phyloP scores from a whole-genome alignment of 345 rosid genomes.

The Gossypium arboreum region DNA sequence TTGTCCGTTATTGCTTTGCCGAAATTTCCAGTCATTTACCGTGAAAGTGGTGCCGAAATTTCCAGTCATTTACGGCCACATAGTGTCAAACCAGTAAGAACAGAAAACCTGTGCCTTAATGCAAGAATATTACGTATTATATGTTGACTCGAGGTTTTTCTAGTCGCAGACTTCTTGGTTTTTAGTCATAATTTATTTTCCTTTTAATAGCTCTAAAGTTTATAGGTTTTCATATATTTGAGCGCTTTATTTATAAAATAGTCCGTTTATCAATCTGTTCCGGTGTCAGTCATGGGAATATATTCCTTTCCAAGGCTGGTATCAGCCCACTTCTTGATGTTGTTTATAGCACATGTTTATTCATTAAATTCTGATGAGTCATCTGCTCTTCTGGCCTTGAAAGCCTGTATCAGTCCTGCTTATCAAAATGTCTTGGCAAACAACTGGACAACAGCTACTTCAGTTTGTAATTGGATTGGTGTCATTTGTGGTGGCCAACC shows the following conservation, averaged over 20 bases:
- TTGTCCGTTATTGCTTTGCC: neutral
- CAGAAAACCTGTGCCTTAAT: neutral
- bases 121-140: neutral
- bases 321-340: neutral
- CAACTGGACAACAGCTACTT: conserved; percentile 15
- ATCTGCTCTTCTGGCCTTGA: conserved; percentile 15
- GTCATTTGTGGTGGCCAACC: conserved; percentile 15
- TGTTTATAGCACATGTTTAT: neutral
- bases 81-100: no score
- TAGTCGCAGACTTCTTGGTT: neutral
- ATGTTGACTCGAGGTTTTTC: neutral
- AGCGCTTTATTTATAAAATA: neutral
- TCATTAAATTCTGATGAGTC: conserved; percentile 1
- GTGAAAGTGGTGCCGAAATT: neutral
- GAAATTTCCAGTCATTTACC: neutral
- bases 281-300: neutral
- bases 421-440: conserved; percentile 9
- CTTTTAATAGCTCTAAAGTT: neutral
- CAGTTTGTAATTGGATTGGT: conserved; percentile 28
- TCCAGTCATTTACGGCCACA: no score
- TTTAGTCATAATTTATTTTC: neutral
- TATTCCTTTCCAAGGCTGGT: neutral
- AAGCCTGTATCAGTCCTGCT: conserved; percentile 11
- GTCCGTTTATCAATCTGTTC: neutral
- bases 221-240: neutral